Percentiles rank a stretch among this genome's conserved stretches.
phyloP scores from a whole-genome alignment of 1,139 yeast genomes.

The Debaryomyces psychrophilus region DNA sequence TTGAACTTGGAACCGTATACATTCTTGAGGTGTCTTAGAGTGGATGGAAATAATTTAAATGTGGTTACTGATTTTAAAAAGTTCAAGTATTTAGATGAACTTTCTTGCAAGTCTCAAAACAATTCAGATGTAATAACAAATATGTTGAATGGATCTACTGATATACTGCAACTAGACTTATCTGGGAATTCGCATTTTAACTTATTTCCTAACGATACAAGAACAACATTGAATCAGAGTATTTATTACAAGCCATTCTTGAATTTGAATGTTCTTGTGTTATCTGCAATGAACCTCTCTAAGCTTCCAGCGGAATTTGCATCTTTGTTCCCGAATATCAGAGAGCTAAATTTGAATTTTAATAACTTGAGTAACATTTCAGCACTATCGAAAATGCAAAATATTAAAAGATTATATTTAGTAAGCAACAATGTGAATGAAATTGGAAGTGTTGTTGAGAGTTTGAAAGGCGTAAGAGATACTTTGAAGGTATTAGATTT shows the following conservation, averaged over 20 bases:
- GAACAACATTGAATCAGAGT: neutral
- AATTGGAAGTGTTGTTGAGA: constrained; percentile 37
- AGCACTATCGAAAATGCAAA: constrained; percentile 32
- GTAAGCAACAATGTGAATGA: constrained; percentile 49
- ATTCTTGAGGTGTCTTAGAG: constrained; percentile 44
- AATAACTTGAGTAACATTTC: constrained; percentile 40
- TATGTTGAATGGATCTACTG: constrained; percentile 23
- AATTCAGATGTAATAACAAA: constrained; percentile 22
- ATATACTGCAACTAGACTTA: constrained; percentile 36
- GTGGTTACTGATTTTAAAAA: constrained; percentile 29
- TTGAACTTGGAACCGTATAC: constrained; percentile 41
- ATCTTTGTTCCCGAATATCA: constrained; percentile 47
- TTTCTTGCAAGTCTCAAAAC: constrained; percentile 45
- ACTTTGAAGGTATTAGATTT: constrained; percentile 47
- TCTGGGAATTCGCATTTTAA: constrained; percentile 37
- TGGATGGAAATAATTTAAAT: constrained; percentile 48
- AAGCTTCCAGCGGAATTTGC: constrained; percentile 40
- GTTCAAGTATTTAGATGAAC: constrained; percentile 42
- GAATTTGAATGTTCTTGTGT: constrained; percentile 41
- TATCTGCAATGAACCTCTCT: constrained; percentile 49
- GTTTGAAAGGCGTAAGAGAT: constrained; percentile 34
- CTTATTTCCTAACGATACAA: constrained; percentile 8
- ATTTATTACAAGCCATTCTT: constrained; percentile 27
- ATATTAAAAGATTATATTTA: constrained; percentile 44
- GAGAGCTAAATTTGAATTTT: constrained; percentile 54